These are phyloP conservation scores for Nemania sp. DNA, from an alignment of 2,329 filamentous ascomycete genomes.

Conservation along the genomic window DNA sequence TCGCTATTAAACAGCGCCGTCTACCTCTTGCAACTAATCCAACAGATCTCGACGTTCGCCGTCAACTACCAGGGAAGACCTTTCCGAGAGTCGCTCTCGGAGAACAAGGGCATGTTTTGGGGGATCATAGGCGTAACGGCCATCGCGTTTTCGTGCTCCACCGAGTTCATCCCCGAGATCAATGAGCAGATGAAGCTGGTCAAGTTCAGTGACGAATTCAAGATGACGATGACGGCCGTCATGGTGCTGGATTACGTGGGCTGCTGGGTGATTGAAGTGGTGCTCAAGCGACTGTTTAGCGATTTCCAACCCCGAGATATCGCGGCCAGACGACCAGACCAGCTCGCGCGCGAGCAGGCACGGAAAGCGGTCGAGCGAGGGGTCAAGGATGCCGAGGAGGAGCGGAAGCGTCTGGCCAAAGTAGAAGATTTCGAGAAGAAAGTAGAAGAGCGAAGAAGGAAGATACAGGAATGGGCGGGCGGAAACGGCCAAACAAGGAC, in stretches of 20 bases:
- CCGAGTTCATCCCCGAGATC: slow-evolving; percentile 93
- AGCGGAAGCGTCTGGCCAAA: slow-evolving; percentile 57
- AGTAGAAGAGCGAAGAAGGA: slow-evolving; percentile 55
- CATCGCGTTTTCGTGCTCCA: slow-evolving; percentile 92
- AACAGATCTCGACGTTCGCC: slow-evolving; percentile 98
- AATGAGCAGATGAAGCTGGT: slow-evolving; percentile 93
- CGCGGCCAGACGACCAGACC: slow-evolving; percentile 81
- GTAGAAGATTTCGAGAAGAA: slow-evolving; percentile 64
- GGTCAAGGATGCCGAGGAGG: slow-evolving; percentile 55
- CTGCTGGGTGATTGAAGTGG: slow-evolving; percentile 86
- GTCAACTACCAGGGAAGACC: slow-evolving; percentile 99
- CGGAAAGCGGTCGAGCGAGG: slow-evolving; percentile 65
- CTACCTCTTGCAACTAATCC: slow-evolving; percentile 95
- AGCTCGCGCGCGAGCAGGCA: slow-evolving; percentile 74
- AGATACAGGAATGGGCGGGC: slow-evolving; percentile 53
- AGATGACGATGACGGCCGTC: slow-evolving; percentile 76
- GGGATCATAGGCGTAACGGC: slow-evolving; percentile 87
- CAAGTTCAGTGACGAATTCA: slow-evolving; percentile 87
- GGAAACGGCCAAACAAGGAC: slow-evolving; percentile 32
- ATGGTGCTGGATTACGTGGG: slow-evolving; percentile 89
- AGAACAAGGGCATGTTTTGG: slow-evolving; percentile 98
- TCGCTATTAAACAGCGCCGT: slow-evolving; percentile 95
- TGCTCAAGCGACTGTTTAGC: slow-evolving; percentile 82
- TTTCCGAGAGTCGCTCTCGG: slow-evolving; percentile 92
- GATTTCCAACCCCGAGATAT: slow-evolving; percentile 96